These are phyloP conservation scores for Starmerella khaoyaiensis DNA, from an alignment of 805 yeast genomes.

Conservation along the genomic window DNA sequence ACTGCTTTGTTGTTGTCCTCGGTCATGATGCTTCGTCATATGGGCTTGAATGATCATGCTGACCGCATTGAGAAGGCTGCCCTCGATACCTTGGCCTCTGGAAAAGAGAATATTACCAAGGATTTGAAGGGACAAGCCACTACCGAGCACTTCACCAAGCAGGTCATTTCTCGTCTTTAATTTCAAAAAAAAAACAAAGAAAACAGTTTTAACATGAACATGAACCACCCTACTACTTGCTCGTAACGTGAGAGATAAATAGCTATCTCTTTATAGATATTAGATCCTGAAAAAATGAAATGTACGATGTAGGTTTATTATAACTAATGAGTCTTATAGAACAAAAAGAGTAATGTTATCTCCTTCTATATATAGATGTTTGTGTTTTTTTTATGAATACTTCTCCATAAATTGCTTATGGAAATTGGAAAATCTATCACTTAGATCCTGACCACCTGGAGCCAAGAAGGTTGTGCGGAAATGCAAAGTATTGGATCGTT, in stretches of 20 bases:
- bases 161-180: constrained; percentile 55
- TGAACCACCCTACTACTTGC: too few species aligned
- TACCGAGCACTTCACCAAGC: constrained; percentile 79
- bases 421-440: constrained; percentile 61
- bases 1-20: constrained; percentile 92
- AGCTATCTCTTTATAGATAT: too few species aligned
- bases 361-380: neutral
- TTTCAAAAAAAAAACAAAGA: neutral
- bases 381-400: constrained; percentile 27
- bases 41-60: constrained; percentile 76
- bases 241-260: too few species aligned
- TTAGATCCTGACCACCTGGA: constrained; percentile 79
- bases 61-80: constrained; percentile 81
- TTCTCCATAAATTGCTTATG: constrained; percentile 56
- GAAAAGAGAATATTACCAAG: constrained; percentile 90
- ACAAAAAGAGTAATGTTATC: neutral
- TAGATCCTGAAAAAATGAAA: neutral
- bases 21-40: constrained; percentile 98
- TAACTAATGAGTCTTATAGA: neutral
- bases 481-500: constrained; percentile 76
- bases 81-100: constrained; percentile 76
- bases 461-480: constrained; percentile 94
- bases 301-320: neutral
- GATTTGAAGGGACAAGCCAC: constrained; percentile 89
- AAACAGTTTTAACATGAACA: neutral